Evolutionary conservation across 768 basidiomycete genomes (phyloP).

Genomic region (Termitomyces sp.): DNA sequence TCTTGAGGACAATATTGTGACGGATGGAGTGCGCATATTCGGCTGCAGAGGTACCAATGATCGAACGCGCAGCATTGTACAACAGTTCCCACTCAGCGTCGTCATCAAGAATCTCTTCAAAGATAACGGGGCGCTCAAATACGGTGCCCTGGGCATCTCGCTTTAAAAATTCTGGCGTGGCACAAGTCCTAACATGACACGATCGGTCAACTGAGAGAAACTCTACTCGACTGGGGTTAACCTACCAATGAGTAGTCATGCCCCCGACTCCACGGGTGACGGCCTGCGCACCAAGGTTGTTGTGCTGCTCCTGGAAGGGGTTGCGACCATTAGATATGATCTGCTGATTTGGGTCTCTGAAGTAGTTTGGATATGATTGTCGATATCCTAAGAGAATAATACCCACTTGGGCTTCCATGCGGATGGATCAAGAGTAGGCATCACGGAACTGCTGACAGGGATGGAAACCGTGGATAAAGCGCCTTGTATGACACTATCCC

Average conservation of each 20-base stretch:
- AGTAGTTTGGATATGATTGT: not conserved
- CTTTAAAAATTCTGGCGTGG: not conserved
- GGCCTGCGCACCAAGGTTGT: constrained; percentile 6
- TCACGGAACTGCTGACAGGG: not conserved
- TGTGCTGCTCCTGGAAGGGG: not conserved
- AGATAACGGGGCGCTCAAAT: not conserved
- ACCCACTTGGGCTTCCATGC: not conserved
- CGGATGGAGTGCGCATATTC: not conserved
- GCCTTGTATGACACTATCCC: not conserved
- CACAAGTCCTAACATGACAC: not conserved
- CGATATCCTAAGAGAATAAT: not conserved
- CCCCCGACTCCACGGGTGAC: constrained; percentile 8
- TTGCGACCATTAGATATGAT: constrained; percentile 1
- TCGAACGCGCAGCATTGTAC: not conserved
- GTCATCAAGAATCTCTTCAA: not conserved
- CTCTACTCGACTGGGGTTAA: not conserved
- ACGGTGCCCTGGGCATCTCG: not conserved
- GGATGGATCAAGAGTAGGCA: not conserved
- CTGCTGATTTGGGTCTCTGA: not conserved
- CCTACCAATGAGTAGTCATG: constrained; percentile 9
- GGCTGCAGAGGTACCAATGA: not conserved
- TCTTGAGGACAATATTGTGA: not conserved
- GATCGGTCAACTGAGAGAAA: not conserved
- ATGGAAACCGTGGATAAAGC: not conserved
- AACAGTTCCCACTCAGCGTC: not conserved